A percentile compares a stretch with the other conserved stretches of the same genome.
Conservation (phyloP, 2,329 filamentous ascomycete species). For the Phialophora chinensis region DNA sequence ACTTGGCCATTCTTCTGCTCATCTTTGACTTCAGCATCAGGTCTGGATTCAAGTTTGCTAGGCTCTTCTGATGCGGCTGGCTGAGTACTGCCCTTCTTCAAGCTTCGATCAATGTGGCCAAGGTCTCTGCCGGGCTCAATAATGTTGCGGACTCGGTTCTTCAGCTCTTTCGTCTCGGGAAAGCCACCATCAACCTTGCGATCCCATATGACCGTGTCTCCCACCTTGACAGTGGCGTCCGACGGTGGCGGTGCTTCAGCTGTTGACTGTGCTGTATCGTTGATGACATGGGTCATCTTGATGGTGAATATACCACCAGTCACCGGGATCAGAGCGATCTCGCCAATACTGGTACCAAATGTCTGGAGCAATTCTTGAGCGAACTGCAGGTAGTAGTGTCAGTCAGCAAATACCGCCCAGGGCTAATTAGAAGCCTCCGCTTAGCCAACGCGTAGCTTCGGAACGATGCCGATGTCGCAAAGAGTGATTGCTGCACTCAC, state of each 20-base stretch:
- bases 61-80: slow-evolving; percentile 18
- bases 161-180: slow-evolving; percentile 90
- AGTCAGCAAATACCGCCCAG: slow-evolving; percentile 7
- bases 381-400: slow-evolving; percentile 62
- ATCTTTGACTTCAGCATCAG: slow-evolving; percentile 1
- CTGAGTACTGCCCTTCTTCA: slow-evolving; percentile 41
- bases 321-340: slow-evolving; percentile 83
- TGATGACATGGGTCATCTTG: slow-evolving; percentile 58
- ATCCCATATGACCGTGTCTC: slow-evolving; percentile 78
- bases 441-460: slow-evolving; percentile 1
- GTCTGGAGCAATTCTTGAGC: slow-evolving; percentile 95
- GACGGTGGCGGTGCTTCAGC: slow-evolving; percentile 1
- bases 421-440: background rate
- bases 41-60: slow-evolving; percentile 9
- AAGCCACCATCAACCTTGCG: slow-evolving; percentile 86
- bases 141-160: slow-evolving; percentile 80
- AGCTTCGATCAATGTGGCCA: slow-evolving; percentile 75
- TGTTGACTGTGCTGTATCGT: background rate
- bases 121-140: slow-evolving; percentile 78
- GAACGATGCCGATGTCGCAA: background rate
- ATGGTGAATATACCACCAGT: slow-evolving; percentile 86
- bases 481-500: slow-evolving; percentile 58
- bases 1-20: background rate
- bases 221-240: slow-evolving; percentile 23
- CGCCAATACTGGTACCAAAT: slow-evolving; percentile 81